Evolutionary conservation across 2,329 filamentous ascomycete genomes (phyloP), one percentile per base, ranked within the genome.

Genomic region (Epichloe coenophiala): DNA sequence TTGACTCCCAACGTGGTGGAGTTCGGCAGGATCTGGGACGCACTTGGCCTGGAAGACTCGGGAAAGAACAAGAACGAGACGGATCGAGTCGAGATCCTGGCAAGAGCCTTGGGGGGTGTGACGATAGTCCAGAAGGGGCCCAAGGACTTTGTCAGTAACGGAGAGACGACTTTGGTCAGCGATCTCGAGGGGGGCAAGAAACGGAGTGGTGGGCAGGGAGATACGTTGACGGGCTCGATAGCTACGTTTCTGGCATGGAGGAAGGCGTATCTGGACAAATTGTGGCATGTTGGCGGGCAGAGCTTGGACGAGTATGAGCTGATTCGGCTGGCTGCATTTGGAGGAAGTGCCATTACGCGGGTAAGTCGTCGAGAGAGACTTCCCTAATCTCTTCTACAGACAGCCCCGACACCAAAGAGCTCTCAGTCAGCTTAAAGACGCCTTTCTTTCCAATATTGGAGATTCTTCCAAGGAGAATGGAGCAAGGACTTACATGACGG

Each of bases 1-100:
- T 70, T 98, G 51, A 98, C 93, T 40, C 93, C 93, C 1, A 98
- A 98, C 56, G 85, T 96, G 0, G 88, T 95, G 4, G 93, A 98
- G 66, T 97, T 97, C 63, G 82, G 78, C 2, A 75, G 90, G 12
- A 67, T 98, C 41, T 90, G 88, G 52, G 84, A 88, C 65, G 76
- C 81, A 2, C 74, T 93, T 52, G 80, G 80, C 3, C 71, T 95
- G 49, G 77, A 88, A 53, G 72, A 77, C 1, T 59, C 61, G 1
- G 62, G 17, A 17, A 17, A 39, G 4, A 46, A 38, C 8, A 45
- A 63, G 4, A 71, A 55, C 11, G 61, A 71, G 51, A 72, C 70
- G 3, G 64, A 68, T 2, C 70, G 69, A 47, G 79, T 89, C 63
- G 72, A 84, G 77, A 71, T 65, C 15, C 70, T 98, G 40, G 82